Conservation (phyloP, 2,329 filamentous ascomycete species). For the Colletotrichum somersetense region DNA sequence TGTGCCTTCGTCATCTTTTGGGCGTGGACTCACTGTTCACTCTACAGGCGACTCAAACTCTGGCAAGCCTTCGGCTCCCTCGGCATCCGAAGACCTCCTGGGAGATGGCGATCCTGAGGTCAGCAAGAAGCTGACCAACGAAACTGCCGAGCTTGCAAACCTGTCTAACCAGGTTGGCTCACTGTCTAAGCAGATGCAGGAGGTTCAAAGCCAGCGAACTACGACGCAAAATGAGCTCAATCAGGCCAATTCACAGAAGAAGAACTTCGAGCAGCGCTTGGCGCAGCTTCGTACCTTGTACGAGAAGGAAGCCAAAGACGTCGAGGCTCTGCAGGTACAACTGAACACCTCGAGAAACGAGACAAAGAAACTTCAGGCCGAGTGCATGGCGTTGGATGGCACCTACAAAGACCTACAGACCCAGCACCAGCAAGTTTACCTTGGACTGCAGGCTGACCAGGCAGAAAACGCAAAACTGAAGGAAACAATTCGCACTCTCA, state of each 20-base stretch:
- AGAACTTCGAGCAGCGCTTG: slow-evolving; percentile 90
- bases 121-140: slow-evolving; percentile 87
- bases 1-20: slow-evolving; percentile 91
- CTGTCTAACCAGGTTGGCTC: slow-evolving; percentile 95
- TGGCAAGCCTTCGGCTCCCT: slow-evolving; percentile 55
- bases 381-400: slow-evolving; percentile 86
- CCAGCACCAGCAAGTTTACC: slow-evolving; percentile 82
- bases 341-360: slow-evolving; percentile 81
- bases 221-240: slow-evolving; percentile 85
- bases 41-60: slow-evolving; percentile 74
- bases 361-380: slow-evolving; percentile 85
- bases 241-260: slow-evolving; percentile 87
- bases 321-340: slow-evolving; percentile 86
- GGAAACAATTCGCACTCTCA: slow-evolving; percentile 86
- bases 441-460: slow-evolving; percentile 85
- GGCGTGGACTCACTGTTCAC: slow-evolving; percentile 82
- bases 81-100: slow-evolving; percentile 83
- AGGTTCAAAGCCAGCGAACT: slow-evolving; percentile 85
- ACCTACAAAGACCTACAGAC: slow-evolving; percentile 83
- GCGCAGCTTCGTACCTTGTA: slow-evolving; percentile 89
- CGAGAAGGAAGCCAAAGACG: slow-evolving; percentile 91
- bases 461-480: slow-evolving; percentile 89
- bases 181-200: slow-evolving; percentile 92
- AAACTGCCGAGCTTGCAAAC: slow-evolving; percentile 93
- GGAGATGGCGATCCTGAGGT: slow-evolving; percentile 90